phyloP scores from a whole-genome alignment of 192 early-diverging fungal genomes.

The Ramicandelaber brevisporus region DNA sequence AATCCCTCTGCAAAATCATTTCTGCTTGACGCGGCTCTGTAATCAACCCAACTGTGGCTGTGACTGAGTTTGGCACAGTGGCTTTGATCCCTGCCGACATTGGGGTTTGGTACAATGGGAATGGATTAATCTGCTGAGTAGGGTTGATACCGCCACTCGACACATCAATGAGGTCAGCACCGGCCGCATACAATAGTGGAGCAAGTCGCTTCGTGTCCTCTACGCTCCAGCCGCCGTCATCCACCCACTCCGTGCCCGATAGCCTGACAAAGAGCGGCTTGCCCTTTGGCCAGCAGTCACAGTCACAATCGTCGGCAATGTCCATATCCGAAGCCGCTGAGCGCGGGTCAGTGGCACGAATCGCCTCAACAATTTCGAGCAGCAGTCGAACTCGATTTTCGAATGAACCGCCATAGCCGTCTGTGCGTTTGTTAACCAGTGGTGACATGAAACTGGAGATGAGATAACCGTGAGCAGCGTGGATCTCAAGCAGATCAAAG shows the following conservation, averaged over 20 bases:
- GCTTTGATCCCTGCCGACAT: conserved; percentile 34
- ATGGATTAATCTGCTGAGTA: conserved; percentile 17
- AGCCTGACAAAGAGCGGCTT: conserved; percentile 71
- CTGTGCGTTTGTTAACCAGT: conserved; percentile 61
- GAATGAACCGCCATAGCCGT: conserved; percentile 73
- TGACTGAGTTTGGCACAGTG: conserved; percentile 21
- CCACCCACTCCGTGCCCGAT: conserved; percentile 51
- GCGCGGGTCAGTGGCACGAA: conserved; percentile 31
- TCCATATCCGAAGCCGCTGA: no score
- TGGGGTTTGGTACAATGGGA: conserved; percentile 34
- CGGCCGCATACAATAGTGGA: conserved; percentile 21
- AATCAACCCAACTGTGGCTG: conserved; percentile 49
- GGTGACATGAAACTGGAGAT: conserved; percentile 56
- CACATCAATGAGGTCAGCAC: conserved; percentile 65
- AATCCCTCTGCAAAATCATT: conserved; percentile 23
- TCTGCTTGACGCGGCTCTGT: conserved; percentile 36
- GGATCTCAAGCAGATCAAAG: conserved; percentile 77
- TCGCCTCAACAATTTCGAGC: conserved; percentile 29
- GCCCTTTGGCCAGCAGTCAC: conserved; percentile 57
- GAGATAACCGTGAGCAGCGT: conserved; percentile 79
- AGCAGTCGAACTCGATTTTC: conserved; percentile 65
- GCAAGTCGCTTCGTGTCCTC: conserved; percentile 44
- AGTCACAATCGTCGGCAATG: no score
- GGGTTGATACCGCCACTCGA: conserved; percentile 50
- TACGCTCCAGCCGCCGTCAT: conserved; percentile 44